phyloP scores from a whole-genome alignment of 176 grass and related monocot genomes.

The Stipa capillata region DNA sequence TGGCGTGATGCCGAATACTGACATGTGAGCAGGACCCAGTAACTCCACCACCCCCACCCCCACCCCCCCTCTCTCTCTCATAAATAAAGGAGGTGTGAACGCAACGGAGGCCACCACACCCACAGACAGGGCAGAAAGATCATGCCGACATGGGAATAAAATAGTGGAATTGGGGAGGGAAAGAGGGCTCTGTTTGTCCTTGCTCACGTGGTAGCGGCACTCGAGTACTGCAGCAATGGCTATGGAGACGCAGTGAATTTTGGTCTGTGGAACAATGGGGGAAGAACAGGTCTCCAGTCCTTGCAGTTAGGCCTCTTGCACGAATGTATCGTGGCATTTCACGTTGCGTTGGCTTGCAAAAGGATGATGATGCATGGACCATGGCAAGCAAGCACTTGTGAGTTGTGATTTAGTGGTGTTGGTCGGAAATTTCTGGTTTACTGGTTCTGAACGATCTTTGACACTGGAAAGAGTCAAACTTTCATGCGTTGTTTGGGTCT shows the following conservation, averaged over 20 bases:
- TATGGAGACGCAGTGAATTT: neutral
- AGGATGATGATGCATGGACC: neutral
- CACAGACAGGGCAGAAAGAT: slow-evolving; percentile 5
- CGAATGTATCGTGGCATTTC: neutral
- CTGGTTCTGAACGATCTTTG: slow-evolving; percentile 15
- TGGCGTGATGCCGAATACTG: too few species aligned
- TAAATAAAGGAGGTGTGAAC: slow-evolving; percentile 6
- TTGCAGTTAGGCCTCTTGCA: slow-evolving; percentile 21
- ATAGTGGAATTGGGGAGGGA: neutral
- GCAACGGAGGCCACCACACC: neutral
- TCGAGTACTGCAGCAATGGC: neutral
- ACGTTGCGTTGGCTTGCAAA: neutral
- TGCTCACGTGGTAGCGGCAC: slow-evolving; percentile 5
- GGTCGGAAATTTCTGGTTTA: neutral
- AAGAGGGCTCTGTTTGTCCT: neutral
- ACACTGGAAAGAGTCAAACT: neutral
- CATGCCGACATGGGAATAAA: slow-evolving; percentile 30
- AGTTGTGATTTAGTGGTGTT: neutral
- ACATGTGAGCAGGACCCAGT: slow-evolving; percentile 15
- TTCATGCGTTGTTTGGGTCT: too few species aligned
- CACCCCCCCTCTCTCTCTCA: neutral
- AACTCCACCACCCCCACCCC: neutral
- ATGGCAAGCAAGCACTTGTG: neutral
- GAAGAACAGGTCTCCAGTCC: neutral
- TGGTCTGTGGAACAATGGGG: neutral